phyloP scores from a whole-genome alignment of 2,329 filamentous ascomycete genomes.

The Sarocladium strictum region DNA sequence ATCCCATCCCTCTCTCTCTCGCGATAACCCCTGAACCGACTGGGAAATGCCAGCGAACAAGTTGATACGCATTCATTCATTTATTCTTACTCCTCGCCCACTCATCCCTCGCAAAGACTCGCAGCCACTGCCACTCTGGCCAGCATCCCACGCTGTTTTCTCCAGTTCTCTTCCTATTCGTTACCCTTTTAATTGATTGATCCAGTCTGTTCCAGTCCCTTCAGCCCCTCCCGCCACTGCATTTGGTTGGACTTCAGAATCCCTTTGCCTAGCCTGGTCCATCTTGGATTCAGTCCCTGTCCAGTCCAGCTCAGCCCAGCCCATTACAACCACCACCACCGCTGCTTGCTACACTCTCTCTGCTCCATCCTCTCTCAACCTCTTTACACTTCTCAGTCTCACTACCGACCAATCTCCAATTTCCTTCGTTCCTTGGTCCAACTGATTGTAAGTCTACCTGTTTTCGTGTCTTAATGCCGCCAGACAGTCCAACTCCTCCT shows the following conservation, averaged over 20 bases:
- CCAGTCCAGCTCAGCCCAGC: background rate
- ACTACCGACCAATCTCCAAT: background rate
- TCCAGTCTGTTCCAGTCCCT: background rate
- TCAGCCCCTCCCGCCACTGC: background rate
- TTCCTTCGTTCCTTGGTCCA: background rate
- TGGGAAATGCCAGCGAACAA: conserved; percentile 7
- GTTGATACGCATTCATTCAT: background rate
- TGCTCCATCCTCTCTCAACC: background rate
- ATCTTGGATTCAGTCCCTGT: background rate
- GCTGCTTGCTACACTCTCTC: background rate
- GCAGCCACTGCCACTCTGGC: background rate
- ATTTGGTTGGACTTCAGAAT: background rate
- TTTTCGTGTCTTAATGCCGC: background rate
- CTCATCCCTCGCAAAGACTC: background rate
- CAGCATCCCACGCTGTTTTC: background rate
- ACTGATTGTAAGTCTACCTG: conserved; percentile 4
- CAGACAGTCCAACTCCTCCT: background rate
- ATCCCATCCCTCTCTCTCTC: too few relatives aligned
- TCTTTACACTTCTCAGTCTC: background rate
- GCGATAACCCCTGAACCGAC: conserved; percentile 4
- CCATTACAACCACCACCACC: background rate
- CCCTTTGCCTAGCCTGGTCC: background rate
- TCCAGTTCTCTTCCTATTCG: background rate
- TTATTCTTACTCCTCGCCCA: background rate
- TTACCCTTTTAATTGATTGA: background rate